Percentiles rank a stretch among this genome's conserved stretches.
Conservation (phyloP, 1,139 yeast genomes). For the Hansenula sp. region DNA sequence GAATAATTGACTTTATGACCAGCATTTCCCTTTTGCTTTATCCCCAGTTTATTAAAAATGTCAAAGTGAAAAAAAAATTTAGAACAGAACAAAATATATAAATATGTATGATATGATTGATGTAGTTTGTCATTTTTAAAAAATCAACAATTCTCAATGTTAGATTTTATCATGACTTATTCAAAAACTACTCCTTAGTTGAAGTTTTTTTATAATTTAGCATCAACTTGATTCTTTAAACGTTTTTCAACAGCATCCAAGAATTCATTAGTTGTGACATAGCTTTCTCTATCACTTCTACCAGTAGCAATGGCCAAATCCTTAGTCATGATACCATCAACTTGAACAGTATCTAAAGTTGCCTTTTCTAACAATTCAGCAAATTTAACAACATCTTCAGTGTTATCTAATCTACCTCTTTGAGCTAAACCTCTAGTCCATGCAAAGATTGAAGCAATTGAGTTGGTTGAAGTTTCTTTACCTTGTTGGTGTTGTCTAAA, state of each 20-base stretch:
- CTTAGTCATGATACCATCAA: constrained; percentile 90
- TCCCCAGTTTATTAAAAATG: not conserved
- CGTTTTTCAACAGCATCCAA: constrained; percentile 72
- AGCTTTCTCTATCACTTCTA: constrained; percentile 71
- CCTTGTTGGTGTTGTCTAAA: constrained; percentile 94
- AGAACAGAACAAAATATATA: not conserved
- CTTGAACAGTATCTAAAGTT: constrained; percentile 78
- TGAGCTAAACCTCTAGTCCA: constrained; percentile 92
- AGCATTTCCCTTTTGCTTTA: constrained; percentile 21
- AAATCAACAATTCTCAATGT: constrained; percentile 7
- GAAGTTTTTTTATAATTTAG: constrained; percentile 1
- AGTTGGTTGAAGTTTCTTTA: constrained; percentile 95
- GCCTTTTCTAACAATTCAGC: constrained; percentile 78
- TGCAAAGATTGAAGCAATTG: constrained; percentile 96
- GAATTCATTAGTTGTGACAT: constrained; percentile 89
- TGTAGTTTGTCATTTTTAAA: not conserved
- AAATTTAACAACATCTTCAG: constrained; percentile 79
- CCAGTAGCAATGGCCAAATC: constrained; percentile 89
- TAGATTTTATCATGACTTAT: not conserved
- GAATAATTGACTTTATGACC: constrained; percentile 11
- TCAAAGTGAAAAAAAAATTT: not conserved
- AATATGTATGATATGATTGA: not conserved
- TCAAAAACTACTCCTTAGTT: not conserved
- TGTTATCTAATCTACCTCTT: constrained; percentile 84
- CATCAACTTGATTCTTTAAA: constrained; percentile 25